Evolutionary conservation across 108 stramenopile genomes (phyloP), one percentile per base, ranked within the genome.

Genomic region (Chaetoceros muelleri): DNA sequence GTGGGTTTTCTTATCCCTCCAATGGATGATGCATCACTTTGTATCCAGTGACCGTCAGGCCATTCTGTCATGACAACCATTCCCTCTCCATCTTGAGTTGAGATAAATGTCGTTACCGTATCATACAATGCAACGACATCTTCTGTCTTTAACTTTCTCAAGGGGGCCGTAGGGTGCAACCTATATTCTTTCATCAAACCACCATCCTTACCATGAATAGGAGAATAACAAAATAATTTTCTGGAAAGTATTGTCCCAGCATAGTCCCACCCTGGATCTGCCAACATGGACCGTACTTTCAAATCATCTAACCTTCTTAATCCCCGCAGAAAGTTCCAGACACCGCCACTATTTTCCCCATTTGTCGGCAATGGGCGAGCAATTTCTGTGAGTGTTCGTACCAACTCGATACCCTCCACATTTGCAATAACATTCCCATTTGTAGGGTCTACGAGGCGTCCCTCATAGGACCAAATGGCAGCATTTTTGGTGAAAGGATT

Each of bases 401-500:
- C 69, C 10, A 80, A 26, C 55, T 89, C 87, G 19, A 89, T 28
- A 31, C 87, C 87, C 69, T 83, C 69, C 5, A 89, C 83, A 18
- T 77, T 67, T 0, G 80, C 78, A 46, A 89, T 72, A 18, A 67
- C 48, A 28, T 70, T 54, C 17, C 87, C 87, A 31, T 77, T 73
- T 52, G 80, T 48, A 30, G 87, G 87, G 76, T 89, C 87, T 25
- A 57, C 65, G 47, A 79, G 34, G 34, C 34, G 34, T 10, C 34
- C 34, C 13, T 40, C 34, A 40, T 40, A 40, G 5, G 34, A 40
- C 34, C 34, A 40, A 40, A 40, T 40, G 13, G 34, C 34, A 10
- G 34, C 34, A 40, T 40, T 40, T 10, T 40, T 40, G 5, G 34
- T 40, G 34, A 40, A 13, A 10, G 34, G 34, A 13, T 40, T 40